Percentiles rank a stretch among this genome's conserved stretches.
phyloP scores from a whole-genome alignment of 192 early-diverging fungal species.

The Polychytrium aggregatum region DNA sequence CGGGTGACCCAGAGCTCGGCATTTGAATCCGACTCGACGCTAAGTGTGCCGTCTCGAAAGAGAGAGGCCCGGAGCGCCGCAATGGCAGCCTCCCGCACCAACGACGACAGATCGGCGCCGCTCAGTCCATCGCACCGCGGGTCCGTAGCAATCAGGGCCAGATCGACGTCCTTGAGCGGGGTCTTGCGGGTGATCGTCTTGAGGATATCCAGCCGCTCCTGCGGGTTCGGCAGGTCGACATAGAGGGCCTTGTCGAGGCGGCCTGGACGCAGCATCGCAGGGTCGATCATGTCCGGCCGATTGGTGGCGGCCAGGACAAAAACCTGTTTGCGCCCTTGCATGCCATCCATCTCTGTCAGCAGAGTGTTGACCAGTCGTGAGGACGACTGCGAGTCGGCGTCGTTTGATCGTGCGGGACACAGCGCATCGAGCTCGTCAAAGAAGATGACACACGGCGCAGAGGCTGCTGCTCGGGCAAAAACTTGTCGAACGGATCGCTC shows the following conservation, averaged over 20 bases:
- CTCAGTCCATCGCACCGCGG: constrained; percentile 40
- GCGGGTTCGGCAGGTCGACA: constrained; percentile 76
- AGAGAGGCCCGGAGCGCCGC: constrained; percentile 59
- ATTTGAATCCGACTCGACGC: constrained; percentile 12
- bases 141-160: constrained; percentile 29
- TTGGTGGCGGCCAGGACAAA: constrained; percentile 98
- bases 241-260: constrained; percentile 96
- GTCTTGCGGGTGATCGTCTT: constrained; percentile 66
- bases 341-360: constrained; percentile 93
- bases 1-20: constrained; percentile 39
- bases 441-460: constrained; percentile 92
- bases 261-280: constrained; percentile 95
- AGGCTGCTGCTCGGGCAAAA: constrained; percentile 84
- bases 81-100: constrained; percentile 56
- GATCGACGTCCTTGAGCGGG: constrained; percentile 52
- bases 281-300: constrained; percentile 93
- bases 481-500: constrained; percentile 92
- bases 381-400: constrained; percentile 75
- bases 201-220: constrained; percentile 77
- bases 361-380: constrained; percentile 96
- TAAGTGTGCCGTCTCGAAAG: constrained; percentile 23
- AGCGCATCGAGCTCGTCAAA: constrained; percentile 98
- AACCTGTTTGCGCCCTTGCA: constrained; percentile 75
- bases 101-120: constrained; percentile 47
- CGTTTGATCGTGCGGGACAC: constrained; percentile 73